Evolutionary conservation across 2,329 filamentous ascomycete species (phyloP).

Genomic region (Ophiostoma sp.): DNA sequence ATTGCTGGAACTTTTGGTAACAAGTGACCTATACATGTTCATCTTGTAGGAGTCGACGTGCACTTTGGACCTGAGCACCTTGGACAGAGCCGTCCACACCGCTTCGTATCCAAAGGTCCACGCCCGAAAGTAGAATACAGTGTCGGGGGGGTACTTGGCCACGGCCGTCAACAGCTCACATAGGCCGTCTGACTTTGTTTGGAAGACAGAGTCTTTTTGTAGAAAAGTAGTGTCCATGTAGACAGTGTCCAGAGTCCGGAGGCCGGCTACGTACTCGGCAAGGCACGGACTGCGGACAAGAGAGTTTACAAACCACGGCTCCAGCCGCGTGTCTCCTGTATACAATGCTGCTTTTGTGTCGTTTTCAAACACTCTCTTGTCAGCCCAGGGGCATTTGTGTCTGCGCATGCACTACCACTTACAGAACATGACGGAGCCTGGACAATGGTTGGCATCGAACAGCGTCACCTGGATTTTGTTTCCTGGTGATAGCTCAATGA

Average conservation of each 20-base stretch:
- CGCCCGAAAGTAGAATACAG: conserved; percentile 75
- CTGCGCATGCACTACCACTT: conserved; percentile 30
- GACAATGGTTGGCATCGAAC: conserved; percentile 87
- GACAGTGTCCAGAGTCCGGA: conserved; percentile 68
- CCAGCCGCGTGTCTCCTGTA: conserved; percentile 81
- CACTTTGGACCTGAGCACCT: conserved; percentile 45
- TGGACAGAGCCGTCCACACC: conserved; percentile 76
- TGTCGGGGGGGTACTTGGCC: conserved; percentile 61
- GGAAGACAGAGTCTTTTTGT: conserved; percentile 41
- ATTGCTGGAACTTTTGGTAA: background rate
- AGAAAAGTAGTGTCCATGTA: conserved; percentile 85
- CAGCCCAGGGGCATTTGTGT: background rate
- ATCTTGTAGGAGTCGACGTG: conserved; percentile 81
- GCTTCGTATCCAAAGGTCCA: conserved; percentile 92
- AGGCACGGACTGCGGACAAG: conserved; percentile 66
- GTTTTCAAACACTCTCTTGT: conserved; percentile 65
- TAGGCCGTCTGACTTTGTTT: conserved; percentile 68
- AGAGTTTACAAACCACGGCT: conserved; percentile 77
- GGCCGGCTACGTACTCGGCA: conserved; percentile 64
- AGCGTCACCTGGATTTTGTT: conserved; percentile 72
- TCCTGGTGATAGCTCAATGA: conserved; percentile 66
- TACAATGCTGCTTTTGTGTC: conserved; percentile 70
- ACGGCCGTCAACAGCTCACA: conserved; percentile 67
- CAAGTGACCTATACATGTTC: conserved; percentile 60
- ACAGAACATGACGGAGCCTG: conserved; percentile 85